phyloP scores from a whole-genome alignment of 192 early-diverging fungal species.

The Backusella luteola region DNA sequence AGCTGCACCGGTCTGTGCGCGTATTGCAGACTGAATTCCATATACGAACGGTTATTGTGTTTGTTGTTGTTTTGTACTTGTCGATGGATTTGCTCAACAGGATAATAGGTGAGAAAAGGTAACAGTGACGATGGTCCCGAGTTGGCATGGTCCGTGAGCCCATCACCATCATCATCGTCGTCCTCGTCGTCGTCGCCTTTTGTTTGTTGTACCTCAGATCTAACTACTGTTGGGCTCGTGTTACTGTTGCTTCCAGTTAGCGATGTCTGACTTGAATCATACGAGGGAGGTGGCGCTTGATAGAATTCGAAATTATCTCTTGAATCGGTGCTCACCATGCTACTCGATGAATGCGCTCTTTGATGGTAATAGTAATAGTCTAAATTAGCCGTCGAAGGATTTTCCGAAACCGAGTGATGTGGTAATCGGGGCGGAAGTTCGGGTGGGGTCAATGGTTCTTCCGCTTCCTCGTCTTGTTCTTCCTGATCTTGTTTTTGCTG shows the following conservation, averaged over 20 bases:
- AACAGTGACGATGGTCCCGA: neutral
- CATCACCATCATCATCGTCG: too few relatives aligned
- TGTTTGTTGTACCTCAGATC: neutral
- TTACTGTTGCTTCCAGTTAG: neutral
- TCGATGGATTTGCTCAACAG: conserved; percentile 1
- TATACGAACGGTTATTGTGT: neutral
- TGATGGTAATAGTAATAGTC: neutral
- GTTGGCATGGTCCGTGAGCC: neutral
- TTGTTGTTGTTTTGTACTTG: neutral
- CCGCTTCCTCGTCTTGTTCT: neutral
- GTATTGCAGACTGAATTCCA: neutral
- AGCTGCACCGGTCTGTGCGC: neutral
- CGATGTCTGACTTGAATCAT: neutral
- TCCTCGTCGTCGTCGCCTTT: neutral
- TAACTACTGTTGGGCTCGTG: neutral
- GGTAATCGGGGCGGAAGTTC: neutral
- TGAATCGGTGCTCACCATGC: neutral
- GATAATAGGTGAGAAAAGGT: neutral
- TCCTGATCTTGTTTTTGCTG: neutral
- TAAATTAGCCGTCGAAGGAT: neutral
- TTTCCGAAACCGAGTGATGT: neutral
- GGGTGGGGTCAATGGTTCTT: neutral
- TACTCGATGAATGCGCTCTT: neutral
- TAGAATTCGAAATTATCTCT: neutral
- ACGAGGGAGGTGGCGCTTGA: neutral